Conservation (phyloP, 805 yeast species). For the Schizosaccharomyces cryophilus region DNA sequence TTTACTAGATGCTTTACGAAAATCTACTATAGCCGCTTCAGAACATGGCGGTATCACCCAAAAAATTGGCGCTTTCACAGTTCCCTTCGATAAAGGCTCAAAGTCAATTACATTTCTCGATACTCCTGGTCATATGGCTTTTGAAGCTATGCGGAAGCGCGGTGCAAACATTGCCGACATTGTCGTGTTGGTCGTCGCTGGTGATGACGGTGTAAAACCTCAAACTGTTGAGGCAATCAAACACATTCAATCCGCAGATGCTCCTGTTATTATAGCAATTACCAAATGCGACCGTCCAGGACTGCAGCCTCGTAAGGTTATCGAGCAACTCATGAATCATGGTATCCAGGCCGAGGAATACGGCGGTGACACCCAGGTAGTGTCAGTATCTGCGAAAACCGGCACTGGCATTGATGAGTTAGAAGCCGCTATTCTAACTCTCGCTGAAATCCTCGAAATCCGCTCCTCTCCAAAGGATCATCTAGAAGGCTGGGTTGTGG, state of each 20-base stretch:
- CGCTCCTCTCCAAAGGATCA: conserved; percentile 30
- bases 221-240: conserved; percentile 89
- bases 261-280: conserved; percentile 71
- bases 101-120: conserved; percentile 71
- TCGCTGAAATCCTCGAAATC: conserved; percentile 63
- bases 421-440: conserved; percentile 67
- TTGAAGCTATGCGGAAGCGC: conserved; percentile 82
- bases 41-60: conserved; percentile 96
- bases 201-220: conserved; percentile 94
- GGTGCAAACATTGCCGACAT: conserved; percentile 90
- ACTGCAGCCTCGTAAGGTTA: conserved; percentile 48
- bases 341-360: conserved; percentile 74
- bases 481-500: conserved; percentile 71
- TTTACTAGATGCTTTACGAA: conserved; percentile 61
- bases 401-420: conserved; percentile 66
- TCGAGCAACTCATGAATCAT: conserved; percentile 47
- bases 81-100: conserved; percentile 47
- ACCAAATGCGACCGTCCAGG: conserved; percentile 75
- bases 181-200: conserved; percentile 78
- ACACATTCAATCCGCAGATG: conserved; percentile 63
- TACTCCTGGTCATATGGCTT: conserved; percentile 97
- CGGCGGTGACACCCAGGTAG: conserved; percentile 87
- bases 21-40: conserved; percentile 54
- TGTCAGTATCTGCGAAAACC: conserved; percentile 67
- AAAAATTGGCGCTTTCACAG: conserved; percentile 85